These are phyloP conservation scores for Hyphodiscus sp. DNA, from an alignment of 2,329 filamentous ascomycete genomes.

Conservation along the genomic window DNA sequence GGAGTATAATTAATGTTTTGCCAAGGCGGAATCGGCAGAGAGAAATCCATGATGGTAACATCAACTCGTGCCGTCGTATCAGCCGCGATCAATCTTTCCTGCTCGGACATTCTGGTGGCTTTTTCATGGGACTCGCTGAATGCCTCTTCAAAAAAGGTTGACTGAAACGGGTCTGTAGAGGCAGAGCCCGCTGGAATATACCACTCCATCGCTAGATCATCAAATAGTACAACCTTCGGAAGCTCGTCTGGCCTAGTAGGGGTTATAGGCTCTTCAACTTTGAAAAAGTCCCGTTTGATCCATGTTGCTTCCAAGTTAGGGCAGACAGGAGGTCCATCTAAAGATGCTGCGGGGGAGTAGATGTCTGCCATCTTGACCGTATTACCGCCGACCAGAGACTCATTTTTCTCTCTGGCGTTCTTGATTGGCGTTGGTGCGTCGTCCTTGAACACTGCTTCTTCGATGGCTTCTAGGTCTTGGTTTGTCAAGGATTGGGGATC, in stretches of 20 bases:
- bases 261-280: conserved; percentile 27
- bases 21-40: conserved; percentile 41
- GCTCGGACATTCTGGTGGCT: conserved; percentile 21
- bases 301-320: conserved; percentile 4
- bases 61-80: conserved; percentile 38
- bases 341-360: conserved; percentile 15
- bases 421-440: conserved; percentile 22
- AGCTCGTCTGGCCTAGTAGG: conserved; percentile 13
- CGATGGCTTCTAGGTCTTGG: conserved; percentile 21
- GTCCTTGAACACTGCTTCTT: conserved; percentile 25
- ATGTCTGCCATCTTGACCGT: conserved; percentile 65
- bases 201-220: conserved; percentile 21
- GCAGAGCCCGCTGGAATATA: conserved; percentile 5
- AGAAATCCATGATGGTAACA: conserved; percentile 42
- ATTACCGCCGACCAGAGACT: conserved; percentile 35
- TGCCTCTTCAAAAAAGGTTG: conserved; percentile 22
- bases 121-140: conserved; percentile 18
- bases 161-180: conserved; percentile 4
- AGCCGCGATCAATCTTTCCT: conserved; percentile 27
- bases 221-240: conserved; percentile 24
- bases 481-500: conserved; percentile 20
- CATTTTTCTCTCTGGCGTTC: background rate
- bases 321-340: conserved; percentile 3
- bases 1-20: conserved; percentile 15
- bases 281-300: conserved; percentile 17